Percentiles rank a stretch among this genome's conserved stretches.
Evolutionary conservation across 768 basidiomycete species (phyloP).

Genomic region (Pleurotus tuber-regium): DNA sequence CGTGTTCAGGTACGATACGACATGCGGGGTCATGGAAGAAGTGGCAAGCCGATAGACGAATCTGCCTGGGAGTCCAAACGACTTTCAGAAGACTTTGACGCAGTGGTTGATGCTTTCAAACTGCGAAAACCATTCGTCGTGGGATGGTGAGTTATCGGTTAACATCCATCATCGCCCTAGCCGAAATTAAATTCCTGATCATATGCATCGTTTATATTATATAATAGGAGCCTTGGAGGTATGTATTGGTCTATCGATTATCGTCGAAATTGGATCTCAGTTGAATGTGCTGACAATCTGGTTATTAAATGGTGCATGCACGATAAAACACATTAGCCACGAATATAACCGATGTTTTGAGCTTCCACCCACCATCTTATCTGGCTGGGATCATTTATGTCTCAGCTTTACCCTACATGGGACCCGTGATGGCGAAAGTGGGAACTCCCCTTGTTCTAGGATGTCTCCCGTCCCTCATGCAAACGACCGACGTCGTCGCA

Average conservation of each 20-base stretch:
- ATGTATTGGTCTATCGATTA: slow-evolving; percentile 10
- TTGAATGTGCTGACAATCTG: not conserved
- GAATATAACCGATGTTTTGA: slow-evolving; percentile 24
- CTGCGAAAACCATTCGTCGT: slow-evolving; percentile 26
- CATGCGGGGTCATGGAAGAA: slow-evolving; percentile 17
- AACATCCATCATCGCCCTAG: not conserved
- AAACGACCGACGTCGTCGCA: slow-evolving; percentile 19
- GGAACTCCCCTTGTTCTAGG: slow-evolving; percentile 17
- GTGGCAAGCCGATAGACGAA: slow-evolving; percentile 13
- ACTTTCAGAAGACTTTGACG: slow-evolving; percentile 17
- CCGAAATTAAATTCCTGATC: not conserved
- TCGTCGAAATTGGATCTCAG: not conserved
- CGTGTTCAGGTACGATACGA: slow-evolving; percentile 15
- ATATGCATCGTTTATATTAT: not conserved
- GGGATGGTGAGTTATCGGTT: slow-evolving; percentile 30
- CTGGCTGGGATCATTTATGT: slow-evolving; percentile 26
- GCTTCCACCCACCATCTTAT: slow-evolving; percentile 22
- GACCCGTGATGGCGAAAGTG: slow-evolving; percentile 18
- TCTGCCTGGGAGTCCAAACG: slow-evolving; percentile 12
- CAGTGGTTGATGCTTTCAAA: slow-evolving; percentile 23
- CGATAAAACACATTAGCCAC: slow-evolving; percentile 20
- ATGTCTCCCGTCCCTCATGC: slow-evolving; percentile 16
- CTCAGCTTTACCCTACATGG: slow-evolving; percentile 25
- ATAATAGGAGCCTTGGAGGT: slow-evolving; percentile 25
- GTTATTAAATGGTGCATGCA: not conserved